Conservation (phyloP, 371 early-diverging fungal species). For the Mucor racemosus region DNA sequence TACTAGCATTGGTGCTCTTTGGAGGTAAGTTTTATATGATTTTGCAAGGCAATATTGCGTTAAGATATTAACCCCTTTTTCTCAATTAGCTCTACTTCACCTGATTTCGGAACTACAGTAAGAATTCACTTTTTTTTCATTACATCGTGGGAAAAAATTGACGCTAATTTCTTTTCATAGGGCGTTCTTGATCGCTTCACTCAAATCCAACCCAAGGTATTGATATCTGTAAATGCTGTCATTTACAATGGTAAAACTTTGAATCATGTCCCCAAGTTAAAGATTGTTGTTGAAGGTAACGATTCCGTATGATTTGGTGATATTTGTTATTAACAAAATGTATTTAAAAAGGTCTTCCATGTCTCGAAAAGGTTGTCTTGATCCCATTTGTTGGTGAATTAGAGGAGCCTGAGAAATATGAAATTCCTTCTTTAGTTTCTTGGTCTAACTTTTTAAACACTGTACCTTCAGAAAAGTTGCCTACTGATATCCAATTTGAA, state of each 20-base stretch:
- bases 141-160: conserved; percentile 6
- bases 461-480: conserved; percentile 33
- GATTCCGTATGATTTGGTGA: too few species aligned
- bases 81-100: conserved; percentile 86
- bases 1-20: conserved; percentile 93
- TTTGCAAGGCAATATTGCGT: too few species aligned
- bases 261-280: conserved; percentile 81
- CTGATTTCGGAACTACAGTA: conserved; percentile 92
- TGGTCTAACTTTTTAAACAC: conserved; percentile 56
- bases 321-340: neutral
- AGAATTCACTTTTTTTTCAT: conserved; percentile 21
- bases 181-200: conserved; percentile 95
- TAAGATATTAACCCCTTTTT: too few species aligned
- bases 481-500: conserved; percentile 65
- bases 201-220: conserved; percentile 93
- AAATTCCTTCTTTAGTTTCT: conserved; percentile 45
- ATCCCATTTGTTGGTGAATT: conserved; percentile 68
- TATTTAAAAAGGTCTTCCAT: conserved; percentile 38
- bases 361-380: conserved; percentile 75
- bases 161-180: conserved; percentile 31
- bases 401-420: conserved; percentile 10
- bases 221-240: conserved; percentile 90
- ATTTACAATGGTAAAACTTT: conserved; percentile 88
- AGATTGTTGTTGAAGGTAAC: conserved; percentile 67
- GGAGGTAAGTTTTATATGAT: conserved; percentile 72